Base-by-base conservation (phyloP, 495 filamentous ascomycete genomes). In the Aspergillus sparsus region DNA sequence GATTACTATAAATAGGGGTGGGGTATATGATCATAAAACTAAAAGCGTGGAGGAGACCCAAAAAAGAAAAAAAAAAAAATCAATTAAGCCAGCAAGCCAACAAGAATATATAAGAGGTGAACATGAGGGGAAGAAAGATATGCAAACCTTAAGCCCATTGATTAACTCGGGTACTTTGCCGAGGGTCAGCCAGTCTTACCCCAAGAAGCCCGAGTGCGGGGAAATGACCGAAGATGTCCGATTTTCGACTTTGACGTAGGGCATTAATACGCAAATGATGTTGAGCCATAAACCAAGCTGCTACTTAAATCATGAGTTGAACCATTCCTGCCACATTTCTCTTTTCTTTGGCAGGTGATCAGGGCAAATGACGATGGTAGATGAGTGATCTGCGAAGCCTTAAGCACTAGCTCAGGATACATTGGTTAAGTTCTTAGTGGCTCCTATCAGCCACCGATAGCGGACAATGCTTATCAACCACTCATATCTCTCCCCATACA, bases 391-490 rank as follows among this genome's bases (percentile, higher is more conserved):
- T 41, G 37, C 21, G 21, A 27, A 27, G 21, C 21, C 21, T 3
- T 1, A 27, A 27, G 21, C 21, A 27, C 21, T 27, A 27, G n/a
- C n/a, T n/a, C n/a, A n/a, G n/a, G n/a, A n/a, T n/a, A n/a, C n/a
- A n/a, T n/a, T n/a, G n/a, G 21, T 27, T 27, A 27, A 27, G 1
- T 27, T 27, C 3, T 27, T 27, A 27, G 44, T 6, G 9, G n/a
- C 5, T 47, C 44, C 44, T 27, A 27, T 6, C 44, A 47, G 39
- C 6, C 16, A 16, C 44, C 44, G 44, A 47, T 47, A 47, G 16
- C 44, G 44, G n/a, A 41, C n/a, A 27, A 27, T 18, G 12, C 44
- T 34, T 32, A 51, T 33, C 49, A 34, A 34, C 49, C 49, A 51
- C 49, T 51, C 32, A 51, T 6, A 51, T 51, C 32, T 51, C 49